Conservation (phyloP, 129 eudicot genomes). For the Arctium minus region DNA sequence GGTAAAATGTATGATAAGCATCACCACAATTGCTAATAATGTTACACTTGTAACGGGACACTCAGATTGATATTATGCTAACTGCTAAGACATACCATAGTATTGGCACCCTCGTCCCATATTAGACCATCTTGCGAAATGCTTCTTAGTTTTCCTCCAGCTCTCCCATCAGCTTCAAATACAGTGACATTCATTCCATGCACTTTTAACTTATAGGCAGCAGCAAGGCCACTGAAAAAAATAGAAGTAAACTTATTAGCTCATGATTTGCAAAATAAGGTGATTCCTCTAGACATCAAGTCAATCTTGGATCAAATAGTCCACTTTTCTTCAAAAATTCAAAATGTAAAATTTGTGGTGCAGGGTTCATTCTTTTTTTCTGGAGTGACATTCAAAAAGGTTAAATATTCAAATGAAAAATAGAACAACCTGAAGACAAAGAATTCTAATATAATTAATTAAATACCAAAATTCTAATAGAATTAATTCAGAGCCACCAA, state of each 20-base stretch:
- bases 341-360: neutral
- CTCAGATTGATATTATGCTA: neutral
- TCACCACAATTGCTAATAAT: neutral
- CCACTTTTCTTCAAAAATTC: neutral
- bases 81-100: constrained; percentile 53
- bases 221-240: constrained; percentile 83
- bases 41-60: neutral
- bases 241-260: neutral
- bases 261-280: neutral
- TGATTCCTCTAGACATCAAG: neutral
- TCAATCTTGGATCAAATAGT: neutral
- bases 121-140: constrained; percentile 67
- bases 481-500: neutral
- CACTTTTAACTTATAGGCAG: constrained; percentile 80
- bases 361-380: neutral
- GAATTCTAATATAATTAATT: too few species aligned
- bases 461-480: neutral
- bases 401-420: neutral
- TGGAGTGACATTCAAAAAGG: neutral
- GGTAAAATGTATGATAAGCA: constrained; percentile 10
- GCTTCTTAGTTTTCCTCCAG: constrained; percentile 87
- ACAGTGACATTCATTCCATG: constrained; percentile 76
- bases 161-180: constrained; percentile 87
- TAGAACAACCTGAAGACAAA: neutral
- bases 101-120: constrained; percentile 99